Evolutionary conservation across 139 green algal genomes (phyloP).

Genomic region (Raphidocelis subcapitata): DNA sequence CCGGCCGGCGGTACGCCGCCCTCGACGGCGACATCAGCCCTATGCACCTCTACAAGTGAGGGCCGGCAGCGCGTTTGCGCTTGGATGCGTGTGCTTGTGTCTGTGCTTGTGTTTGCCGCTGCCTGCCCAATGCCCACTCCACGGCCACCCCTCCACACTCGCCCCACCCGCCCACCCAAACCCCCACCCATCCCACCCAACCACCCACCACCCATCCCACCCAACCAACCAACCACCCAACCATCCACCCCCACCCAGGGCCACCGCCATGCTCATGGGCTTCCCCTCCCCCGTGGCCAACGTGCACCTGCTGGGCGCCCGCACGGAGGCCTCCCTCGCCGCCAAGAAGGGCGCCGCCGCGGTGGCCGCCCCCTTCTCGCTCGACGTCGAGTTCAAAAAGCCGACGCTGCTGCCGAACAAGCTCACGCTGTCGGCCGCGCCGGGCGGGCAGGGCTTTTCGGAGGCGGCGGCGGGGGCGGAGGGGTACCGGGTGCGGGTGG

Average conservation of each 20-base stretch:
- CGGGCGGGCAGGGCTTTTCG: neutral
- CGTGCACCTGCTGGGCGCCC: conserved; percentile 23
- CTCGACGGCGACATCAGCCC: conserved; percentile 34
- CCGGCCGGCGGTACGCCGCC: conserved; percentile 4
- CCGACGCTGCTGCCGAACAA: conserved; percentile 31
- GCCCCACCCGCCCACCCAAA: too few species aligned
- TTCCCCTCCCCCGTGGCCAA: conserved; percentile 31
- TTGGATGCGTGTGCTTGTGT: too few species aligned
- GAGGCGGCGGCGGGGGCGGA: neutral
- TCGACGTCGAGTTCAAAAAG: conserved; percentile 33
- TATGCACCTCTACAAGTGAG: conserved; percentile 31
- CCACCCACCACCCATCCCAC: too few species aligned
- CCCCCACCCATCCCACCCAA: too few species aligned
- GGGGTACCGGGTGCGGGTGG: conserved; percentile 12
- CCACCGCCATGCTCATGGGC: conserved; percentile 27
- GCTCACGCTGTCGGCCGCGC: conserved; percentile 2
- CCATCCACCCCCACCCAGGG: too few species aligned
- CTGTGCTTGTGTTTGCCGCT: too few species aligned
- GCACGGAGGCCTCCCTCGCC: conserved; percentile 16
- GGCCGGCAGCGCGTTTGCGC: too few species aligned
- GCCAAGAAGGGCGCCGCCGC: conserved; percentile 12
- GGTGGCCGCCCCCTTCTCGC: neutral
- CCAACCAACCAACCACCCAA: too few species aligned
- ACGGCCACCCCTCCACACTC: too few species aligned
- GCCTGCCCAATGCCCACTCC: too few species aligned